Base-by-base conservation (phyloP, 768 basidiomycete genomes). In the Lactarius hengduanensis region DNA sequence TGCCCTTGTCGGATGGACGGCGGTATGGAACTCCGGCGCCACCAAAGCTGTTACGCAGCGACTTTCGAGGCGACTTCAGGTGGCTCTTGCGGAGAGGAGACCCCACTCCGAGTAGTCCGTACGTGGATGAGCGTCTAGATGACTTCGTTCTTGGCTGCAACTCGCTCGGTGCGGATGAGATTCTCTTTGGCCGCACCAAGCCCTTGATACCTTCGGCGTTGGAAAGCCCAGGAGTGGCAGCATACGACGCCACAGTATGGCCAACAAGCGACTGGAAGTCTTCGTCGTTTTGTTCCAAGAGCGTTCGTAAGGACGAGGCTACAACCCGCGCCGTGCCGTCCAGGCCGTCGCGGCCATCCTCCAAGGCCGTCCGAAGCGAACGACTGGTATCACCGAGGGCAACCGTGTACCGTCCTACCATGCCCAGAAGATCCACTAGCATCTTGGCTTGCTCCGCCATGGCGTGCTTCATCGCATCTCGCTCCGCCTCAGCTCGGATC, bases 391-490 rank as follows among this genome's bases (percentile, higher is more conserved):
- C 89, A 15, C 82, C 85, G 34, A 93, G 79, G 74, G 88, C 82
- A 56, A 88, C 84, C 4, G 88, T 92, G 72, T 89, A 91, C 69
- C 91, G 80, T 43, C 90, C 90, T 26, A 95, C 80, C 82, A 94
- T 87, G 16, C 92, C 91, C 34, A 93, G 78, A n/a, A 94, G 81
- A 68, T 80, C 81, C 32, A 92, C 85, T 66, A 91, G 78, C 41
- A 88, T 79, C 71, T 83, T 82, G 1, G 88, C 83, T 78, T 94
- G 89, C 63, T 84, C 81, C 40, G 78, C 79, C 20, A 90, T 81
- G 5, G 87, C 85, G 50, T 84, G 83, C 57, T 78, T 82, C 76
- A 91, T 80, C 7, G 83, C 86, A 61, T 87, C 84, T 54, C 85
- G 79, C 72, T 90, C 86, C 32, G 84, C 83, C 72, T 89, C 84